These are phyloP conservation scores for Scutellaria baicalensis DNA, from an alignment of 257 asterid genomes.

Conservation along the genomic window DNA sequence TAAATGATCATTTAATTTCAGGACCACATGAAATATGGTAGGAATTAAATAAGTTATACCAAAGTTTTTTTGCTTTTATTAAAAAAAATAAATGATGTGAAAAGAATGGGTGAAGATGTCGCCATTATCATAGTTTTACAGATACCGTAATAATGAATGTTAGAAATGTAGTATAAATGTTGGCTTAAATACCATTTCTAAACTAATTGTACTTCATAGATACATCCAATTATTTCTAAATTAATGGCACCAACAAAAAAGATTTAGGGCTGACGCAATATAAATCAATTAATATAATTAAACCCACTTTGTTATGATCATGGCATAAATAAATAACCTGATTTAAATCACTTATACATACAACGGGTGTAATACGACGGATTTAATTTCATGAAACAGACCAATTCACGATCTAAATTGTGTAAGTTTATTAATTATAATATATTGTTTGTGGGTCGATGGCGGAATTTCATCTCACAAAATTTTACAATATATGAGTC, in stretches of 20 bases:
- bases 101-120: conserved; percentile 13
- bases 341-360: too few species aligned
- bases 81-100: conserved; percentile 14
- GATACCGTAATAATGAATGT: conserved; percentile 20
- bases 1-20: conserved; percentile 18
- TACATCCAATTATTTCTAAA: background rate
- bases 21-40: conserved; percentile 26
- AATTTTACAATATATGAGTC: too few species aligned
- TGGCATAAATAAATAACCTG: too few species aligned
- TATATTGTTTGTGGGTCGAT: too few species aligned
- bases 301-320: too few species aligned
- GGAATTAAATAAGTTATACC: conserved; percentile 20
- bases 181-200: conserved; percentile 8
- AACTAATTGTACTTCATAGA: conserved; percentile 5
- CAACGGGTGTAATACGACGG: too few species aligned
- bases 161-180: conserved; percentile 24
- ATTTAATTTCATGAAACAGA: too few species aligned
- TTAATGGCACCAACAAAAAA: conserved; percentile 7
- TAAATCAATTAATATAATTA: background rate
- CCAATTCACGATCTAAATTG: too few species aligned
- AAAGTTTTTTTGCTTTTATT: conserved; percentile 17
- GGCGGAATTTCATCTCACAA: too few species aligned
- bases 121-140: conserved; percentile 17
- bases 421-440: too few species aligned
- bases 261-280: conserved; percentile 2